Base-by-base conservation (phyloP, 345 rosid species). In the Camelina neglecta region DNA sequence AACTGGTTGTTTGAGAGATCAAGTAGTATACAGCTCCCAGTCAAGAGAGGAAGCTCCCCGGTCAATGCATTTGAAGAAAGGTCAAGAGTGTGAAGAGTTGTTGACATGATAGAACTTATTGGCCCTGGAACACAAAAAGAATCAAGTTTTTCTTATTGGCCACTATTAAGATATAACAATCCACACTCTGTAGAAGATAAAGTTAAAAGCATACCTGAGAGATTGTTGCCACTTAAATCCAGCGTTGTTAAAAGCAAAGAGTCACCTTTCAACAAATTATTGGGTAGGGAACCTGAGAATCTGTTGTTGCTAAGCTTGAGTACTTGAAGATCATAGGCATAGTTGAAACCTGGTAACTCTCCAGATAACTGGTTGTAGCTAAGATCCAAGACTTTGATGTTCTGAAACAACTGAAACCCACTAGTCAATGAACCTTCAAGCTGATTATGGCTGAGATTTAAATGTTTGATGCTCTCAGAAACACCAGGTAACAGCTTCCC, bases 301-400 rank as follows among this genome's bases (percentile, higher is more conserved):
- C 65, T 81, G 79, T 92, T 95, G 85, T 90, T 92, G 82, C 97
- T 86, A 67, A 95, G 96, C 76, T 83, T 88, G 69, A 95, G 97
- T 51, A 95, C 91, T 80, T 90, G 85, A 77, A 95, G 99, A 58
- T 92, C 95, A 79, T 95, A 92, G 36, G 87, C 91, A 81, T 86
- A 95, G 77, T 82, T 85, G 77, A 95, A 92, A 71, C 93, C 96
- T 26, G 99, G 99, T 82, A 95, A 81, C 56, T 92, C 97, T 70
- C 99, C 99, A 13, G 97, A 81, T n/a, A 95, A 78, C 73, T 81
- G 88, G 80, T 95, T 95, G 81, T 90, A 88, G 87, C 99, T 95
- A 81, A 92, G 84, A 84, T 92, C 97, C 90, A 90, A 79, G 62
- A 90, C 91, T 77, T 84, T 86, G 71, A 95, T 67, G 81, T 79